phyloP scores from a whole-genome alignment of 106 monocot species.

The Dactylorhiza incarnata region DNA sequence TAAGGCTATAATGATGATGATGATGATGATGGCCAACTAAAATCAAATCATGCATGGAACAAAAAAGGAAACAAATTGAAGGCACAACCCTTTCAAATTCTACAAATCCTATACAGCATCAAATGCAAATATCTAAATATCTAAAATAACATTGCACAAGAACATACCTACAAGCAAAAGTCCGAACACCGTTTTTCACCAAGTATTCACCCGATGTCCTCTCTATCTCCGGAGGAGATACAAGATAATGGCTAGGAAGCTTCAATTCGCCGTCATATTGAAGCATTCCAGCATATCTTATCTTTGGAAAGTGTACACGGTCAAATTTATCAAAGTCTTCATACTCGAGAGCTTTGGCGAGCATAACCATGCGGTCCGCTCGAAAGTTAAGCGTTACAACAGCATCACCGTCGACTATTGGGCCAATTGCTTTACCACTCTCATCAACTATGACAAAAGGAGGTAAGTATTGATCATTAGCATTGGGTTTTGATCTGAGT shows the following conservation, averaged over 20 bases:
- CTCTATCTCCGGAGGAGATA: constrained; percentile 92
- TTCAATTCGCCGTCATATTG: constrained; percentile 97
- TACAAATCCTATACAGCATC: background rate
- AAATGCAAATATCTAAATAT: background rate
- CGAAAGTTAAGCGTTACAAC: constrained; percentile 96
- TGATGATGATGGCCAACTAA: background rate
- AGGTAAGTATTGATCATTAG: constrained; percentile 84
- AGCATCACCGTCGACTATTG: constrained; percentile 89
- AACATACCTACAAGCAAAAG: constrained; percentile 90
- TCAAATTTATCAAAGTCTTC: constrained; percentile 93
- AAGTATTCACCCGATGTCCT: constrained; percentile 97
- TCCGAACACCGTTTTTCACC: constrained; percentile 78
- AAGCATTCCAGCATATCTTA: constrained; percentile 94
- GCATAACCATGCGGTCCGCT: constrained; percentile 94
- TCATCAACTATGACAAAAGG: constrained; percentile 94
- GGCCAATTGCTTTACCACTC: constrained; percentile 73
- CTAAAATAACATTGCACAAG: constrained; percentile 1
- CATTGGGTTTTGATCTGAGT: constrained; percentile 58
- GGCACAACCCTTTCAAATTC: background rate
- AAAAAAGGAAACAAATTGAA: background rate
- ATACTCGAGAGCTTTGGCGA: constrained; percentile 94
- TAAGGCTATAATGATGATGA: too few species aligned
- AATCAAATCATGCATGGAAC: background rate
- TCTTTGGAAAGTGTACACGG: constrained; percentile 75
- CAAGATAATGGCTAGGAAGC: constrained; percentile 76